Percentiles rank a stretch among this genome's conserved stretches.
These are phyloP conservation scores for Globisporangium takayamanum DNA, from an alignment of 352 stramenopile species.

Conservation along the genomic window DNA sequence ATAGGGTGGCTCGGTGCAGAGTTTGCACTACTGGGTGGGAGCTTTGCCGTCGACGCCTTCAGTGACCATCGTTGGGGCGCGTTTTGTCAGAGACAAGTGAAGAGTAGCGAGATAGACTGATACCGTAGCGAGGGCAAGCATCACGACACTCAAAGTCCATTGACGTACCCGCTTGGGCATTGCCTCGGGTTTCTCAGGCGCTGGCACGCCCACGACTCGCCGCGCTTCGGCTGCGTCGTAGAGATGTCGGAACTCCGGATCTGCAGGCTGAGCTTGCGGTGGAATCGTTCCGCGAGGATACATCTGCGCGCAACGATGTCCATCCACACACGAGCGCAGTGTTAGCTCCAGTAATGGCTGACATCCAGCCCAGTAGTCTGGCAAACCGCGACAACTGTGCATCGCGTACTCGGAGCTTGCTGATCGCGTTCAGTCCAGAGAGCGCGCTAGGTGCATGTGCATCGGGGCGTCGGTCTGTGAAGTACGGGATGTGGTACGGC, in stretches of 20 bases:
- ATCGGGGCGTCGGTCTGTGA: neutral
- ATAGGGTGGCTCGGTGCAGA: neutral
- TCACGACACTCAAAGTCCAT: neutral
- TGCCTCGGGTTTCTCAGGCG: neutral
- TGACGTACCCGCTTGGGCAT: neutral
- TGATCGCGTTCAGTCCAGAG: neutral
- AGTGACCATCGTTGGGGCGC: neutral
- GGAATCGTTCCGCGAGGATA: conserved; percentile 42
- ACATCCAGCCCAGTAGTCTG: neutral
- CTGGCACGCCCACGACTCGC: conserved; percentile 9
- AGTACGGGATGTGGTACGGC: conserved; percentile 32
- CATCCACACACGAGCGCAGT: neutral
- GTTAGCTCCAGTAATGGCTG: neutral
- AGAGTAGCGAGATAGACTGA: neutral
- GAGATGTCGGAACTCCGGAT: conserved; percentile 53
- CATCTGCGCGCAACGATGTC: conserved; percentile 13
- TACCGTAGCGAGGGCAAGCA: neutral
- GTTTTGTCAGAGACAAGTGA: neutral
- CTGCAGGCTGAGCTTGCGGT: conserved; percentile 27
- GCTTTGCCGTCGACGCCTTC: conserved; percentile 3
- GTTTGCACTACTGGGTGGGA: neutral
- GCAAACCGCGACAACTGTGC: neutral
- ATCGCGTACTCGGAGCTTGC: conserved; percentile 4
- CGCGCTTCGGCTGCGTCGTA: conserved; percentile 31
- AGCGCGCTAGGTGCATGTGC: neutral